phyloP scores from a whole-genome alignment of 2,329 filamentous ascomycete species.

The Botrytis deweyae region DNA sequence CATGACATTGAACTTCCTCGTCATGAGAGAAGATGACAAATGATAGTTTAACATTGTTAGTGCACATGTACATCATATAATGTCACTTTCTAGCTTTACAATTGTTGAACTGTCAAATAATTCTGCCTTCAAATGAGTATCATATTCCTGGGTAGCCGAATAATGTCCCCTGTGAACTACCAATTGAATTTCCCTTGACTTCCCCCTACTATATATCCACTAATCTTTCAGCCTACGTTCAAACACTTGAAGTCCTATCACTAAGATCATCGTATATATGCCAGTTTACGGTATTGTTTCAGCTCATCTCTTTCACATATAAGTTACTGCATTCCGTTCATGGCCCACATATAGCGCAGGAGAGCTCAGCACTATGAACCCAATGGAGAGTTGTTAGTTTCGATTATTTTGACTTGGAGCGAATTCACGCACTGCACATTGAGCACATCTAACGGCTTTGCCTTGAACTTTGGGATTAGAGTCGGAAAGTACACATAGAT shows the following conservation, averaged over 20 bases:
- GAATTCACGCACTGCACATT: too few relatives aligned
- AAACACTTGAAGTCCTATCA: too few relatives aligned
- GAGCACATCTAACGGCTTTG: too few relatives aligned
- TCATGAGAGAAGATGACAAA: background rate
- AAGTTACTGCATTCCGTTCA: background rate
- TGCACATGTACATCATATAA: too few relatives aligned
- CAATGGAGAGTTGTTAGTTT: background rate
- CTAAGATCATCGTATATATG: too few relatives aligned
- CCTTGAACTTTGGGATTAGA: too few relatives aligned
- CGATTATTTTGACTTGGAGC: background rate
- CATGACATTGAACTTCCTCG: background rate
- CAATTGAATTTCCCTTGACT: background rate
- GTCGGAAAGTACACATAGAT: too few relatives aligned
- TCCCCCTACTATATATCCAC: background rate
- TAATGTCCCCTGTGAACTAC: background rate
- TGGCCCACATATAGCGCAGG: background rate
- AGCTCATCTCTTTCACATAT: background rate
- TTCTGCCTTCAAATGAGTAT: background rate
- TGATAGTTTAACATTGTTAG: too few relatives aligned
- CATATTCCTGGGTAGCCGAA: background rate
- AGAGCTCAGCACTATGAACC: background rate
- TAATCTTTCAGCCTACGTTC: background rate
- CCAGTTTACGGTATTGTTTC: background rate
- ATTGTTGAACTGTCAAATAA: background rate
- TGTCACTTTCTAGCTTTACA: background rate